Conservation (phyloP, 768 basidiomycete species). For the Podaxis mareebaensis region DNA sequence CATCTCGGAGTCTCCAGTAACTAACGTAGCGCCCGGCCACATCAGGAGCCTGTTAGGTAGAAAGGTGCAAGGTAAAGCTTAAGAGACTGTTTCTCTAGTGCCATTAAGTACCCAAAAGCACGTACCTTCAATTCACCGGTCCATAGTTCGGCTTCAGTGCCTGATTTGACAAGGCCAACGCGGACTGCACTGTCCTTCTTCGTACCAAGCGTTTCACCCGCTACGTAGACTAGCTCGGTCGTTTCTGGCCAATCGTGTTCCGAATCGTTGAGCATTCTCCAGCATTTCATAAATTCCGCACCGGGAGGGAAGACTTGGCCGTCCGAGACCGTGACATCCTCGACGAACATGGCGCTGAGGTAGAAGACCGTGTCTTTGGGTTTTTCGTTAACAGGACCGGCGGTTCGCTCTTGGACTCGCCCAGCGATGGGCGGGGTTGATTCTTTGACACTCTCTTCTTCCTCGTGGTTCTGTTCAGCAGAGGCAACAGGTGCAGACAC, state of each 20-base stretch:
- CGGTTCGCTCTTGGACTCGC: neutral
- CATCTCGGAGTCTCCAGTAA: conserved; percentile 74
- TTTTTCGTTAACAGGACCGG: neutral
- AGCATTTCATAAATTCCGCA: conserved; percentile 84
- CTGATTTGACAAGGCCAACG: conserved; percentile 59
- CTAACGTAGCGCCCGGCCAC: conserved; percentile 69
- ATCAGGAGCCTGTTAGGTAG: conserved; percentile 62
- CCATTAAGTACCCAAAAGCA: neutral
- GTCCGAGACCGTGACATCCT: conserved; percentile 70
- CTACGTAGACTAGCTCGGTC: conserved; percentile 71
- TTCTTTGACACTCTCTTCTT: neutral
- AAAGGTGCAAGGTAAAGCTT: neutral
- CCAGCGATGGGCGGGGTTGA: neutral
- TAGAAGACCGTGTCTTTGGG: neutral
- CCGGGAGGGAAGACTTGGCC: conserved; percentile 81
- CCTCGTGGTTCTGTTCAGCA: neutral
- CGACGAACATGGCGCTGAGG: conserved; percentile 58
- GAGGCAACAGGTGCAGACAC: neutral
- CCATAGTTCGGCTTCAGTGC: conserved; percentile 62
- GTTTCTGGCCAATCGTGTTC: conserved; percentile 61
- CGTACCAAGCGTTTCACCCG: conserved; percentile 60
- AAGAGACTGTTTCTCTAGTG: neutral
- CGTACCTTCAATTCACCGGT: conserved; percentile 75
- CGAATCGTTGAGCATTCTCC: conserved; percentile 74
- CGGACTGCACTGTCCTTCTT: conserved; percentile 34